phyloP scores from a whole-genome alignment of 108 stramenopile species.

The Pseudonitzschia multistriata region DNA sequence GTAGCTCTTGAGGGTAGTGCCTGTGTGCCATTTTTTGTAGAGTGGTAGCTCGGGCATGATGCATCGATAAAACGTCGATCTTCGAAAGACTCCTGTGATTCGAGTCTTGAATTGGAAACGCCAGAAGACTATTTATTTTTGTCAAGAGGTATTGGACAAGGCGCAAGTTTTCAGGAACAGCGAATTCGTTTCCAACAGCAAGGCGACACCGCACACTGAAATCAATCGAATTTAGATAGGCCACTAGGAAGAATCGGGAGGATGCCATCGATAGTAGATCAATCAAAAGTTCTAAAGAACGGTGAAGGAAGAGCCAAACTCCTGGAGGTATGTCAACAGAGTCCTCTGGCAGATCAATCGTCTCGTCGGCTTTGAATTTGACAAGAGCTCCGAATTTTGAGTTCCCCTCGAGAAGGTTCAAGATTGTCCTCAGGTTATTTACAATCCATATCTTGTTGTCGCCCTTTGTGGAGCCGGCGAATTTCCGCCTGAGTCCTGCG shows the following conservation, averaged over 20 bases:
- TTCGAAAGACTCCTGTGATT: conserved; percentile 37
- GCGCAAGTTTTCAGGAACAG: conserved; percentile 31
- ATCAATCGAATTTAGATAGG: conserved; percentile 50
- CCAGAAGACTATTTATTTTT: conserved; percentile 36
- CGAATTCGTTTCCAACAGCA: conserved; percentile 33
- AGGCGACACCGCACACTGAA: conserved; percentile 51
- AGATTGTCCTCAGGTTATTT: conserved; percentile 15
- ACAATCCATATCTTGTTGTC: conserved; percentile 37
- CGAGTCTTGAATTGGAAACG: conserved; percentile 36
- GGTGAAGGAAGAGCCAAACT: conserved; percentile 45
- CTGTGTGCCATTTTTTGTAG: conserved; percentile 79
- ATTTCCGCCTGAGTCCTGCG: conserved; percentile 40
- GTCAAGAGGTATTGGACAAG: conserved; percentile 45
- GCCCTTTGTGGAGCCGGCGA: conserved; percentile 17
- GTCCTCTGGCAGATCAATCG: conserved; percentile 16
- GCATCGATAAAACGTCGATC: conserved; percentile 30
- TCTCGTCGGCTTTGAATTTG: conserved; percentile 9
- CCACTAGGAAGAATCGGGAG: conserved; percentile 49
- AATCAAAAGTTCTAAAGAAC: conserved; percentile 51
- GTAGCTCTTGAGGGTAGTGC: conserved; percentile 53
- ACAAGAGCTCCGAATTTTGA: conserved; percentile 23
- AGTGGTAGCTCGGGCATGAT: conserved; percentile 52
- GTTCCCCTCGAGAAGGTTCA: conserved; percentile 39
- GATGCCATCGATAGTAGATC: conserved; percentile 49
- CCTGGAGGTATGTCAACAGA: conserved; percentile 18